Evolutionary conservation across 805 yeast genomes (phyloP), one percentile per base, ranked within the genome.

Genomic region (Kazachstania bromeliacearum): DNA sequence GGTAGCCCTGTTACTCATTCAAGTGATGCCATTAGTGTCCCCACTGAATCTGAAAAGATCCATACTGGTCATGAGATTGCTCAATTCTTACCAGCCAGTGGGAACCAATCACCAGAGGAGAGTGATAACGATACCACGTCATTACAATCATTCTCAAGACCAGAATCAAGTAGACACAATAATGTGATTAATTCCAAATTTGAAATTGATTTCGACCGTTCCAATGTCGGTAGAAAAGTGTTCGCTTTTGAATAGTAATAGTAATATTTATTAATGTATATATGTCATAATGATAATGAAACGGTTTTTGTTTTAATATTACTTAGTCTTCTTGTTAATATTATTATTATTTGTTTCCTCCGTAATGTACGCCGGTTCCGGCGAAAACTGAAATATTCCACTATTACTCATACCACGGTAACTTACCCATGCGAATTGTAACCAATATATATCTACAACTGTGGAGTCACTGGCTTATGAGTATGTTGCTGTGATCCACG

Each of bases 161-260:
- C 50, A 3, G 46, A 36, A 12, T 37, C 53, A 2, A 42, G 36
- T 29, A 51, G 37, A 25, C 37, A 41, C 7, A 39, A 38, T 27
- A 55, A 54, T 31, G 59, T 52, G 9, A 42, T 48, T 14, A 43
- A 48, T 30, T 51, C 55, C 3, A 51, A 49, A 21, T 63, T 62
- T 28, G 66, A 63, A 34, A 60, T 61, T 14, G 55, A 61, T 42
- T 64, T 63, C 36, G 68, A 63, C 36, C 60, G 68, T 39, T 60
- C 63, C 4, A 45, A 47, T 16, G 65, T 63, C n/a, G 68, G 68
- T 4, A 61, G 58, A 42, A 64, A 61, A 34, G 59, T 64, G 7
- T 37, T 44, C 8, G 46, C 57, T 2, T 41, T 40, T 25, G 50
- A 48, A 20, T 47, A 21, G 35, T 5, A 12, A 6, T n/a, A n/a